Conservation (phyloP, 1,139 yeast species). For the Geotrichum europaeum region DNA sequence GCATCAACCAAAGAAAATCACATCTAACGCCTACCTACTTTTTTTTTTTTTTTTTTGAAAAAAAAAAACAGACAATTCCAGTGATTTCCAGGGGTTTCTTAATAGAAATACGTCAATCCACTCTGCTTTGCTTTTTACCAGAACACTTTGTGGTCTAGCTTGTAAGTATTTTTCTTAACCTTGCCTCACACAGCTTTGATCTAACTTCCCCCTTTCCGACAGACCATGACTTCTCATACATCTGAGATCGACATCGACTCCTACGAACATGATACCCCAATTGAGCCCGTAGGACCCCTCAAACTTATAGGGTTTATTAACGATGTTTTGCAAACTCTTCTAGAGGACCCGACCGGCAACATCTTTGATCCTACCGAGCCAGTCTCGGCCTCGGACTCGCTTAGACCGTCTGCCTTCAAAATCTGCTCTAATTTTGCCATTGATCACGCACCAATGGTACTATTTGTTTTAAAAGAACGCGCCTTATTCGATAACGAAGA, state of each 20-base stretch:
- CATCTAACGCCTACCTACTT: neutral
- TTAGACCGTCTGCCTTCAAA: constrained; percentile 8
- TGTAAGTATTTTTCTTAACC: neutral
- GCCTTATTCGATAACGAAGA: neutral
- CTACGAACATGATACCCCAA: neutral
- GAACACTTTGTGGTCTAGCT: neutral
- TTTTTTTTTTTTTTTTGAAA: too few relatives aligned
- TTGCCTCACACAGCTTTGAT: neutral
- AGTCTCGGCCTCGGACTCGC: neutral
- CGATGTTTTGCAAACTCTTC: constrained; percentile 12
- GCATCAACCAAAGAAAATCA: neutral
- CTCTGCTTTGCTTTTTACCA: neutral
- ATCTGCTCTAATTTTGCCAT: constrained; percentile 16
- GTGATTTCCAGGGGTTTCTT: neutral
- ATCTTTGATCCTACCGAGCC: constrained; percentile 7
- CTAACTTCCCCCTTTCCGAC: neutral
- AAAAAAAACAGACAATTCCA: neutral
- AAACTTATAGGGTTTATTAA: constrained; percentile 15
- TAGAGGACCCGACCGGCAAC: constrained; percentile 16
- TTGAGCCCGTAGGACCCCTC: constrained; percentile 17
- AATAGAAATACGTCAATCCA: neutral
- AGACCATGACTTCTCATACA: constrained; percentile 9
- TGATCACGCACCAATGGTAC: constrained; percentile 15
- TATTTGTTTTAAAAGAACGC: constrained; percentile 16
- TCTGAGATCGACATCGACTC: constrained; percentile 4